These are phyloP conservation scores for Fraxinus ornus DNA, from an alignment of 305 asterid species.

Conservation along the genomic window DNA sequence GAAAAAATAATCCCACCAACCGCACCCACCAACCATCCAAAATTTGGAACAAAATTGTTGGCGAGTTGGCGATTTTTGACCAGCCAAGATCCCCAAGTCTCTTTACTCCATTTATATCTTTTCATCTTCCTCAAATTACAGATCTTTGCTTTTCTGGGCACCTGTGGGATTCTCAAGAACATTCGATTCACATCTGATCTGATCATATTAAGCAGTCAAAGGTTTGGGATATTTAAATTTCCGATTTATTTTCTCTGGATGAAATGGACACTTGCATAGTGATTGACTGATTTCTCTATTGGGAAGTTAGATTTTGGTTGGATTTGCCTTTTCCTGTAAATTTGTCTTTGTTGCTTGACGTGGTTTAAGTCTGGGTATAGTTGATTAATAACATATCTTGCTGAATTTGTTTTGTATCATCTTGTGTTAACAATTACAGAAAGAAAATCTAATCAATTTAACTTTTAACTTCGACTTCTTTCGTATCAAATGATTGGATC, in stretches of 20 bases:
- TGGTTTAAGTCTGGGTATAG: background rate
- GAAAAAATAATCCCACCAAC: slow-evolving; percentile 34
- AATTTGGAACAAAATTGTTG: slow-evolving; percentile 6
- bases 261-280: background rate
- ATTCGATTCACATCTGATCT: slow-evolving; percentile 19
- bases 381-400: slow-evolving; percentile 14
- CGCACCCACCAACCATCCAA: slow-evolving; percentile 31
- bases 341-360: slow-evolving; percentile 10
- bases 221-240: slow-evolving; percentile 34
- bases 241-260: slow-evolving; percentile 2
- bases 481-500: background rate
- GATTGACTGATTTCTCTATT: background rate
- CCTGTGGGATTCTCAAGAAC: slow-evolving; percentile 12
- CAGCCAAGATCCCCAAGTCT: slow-evolving; percentile 16
- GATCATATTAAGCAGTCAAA: slow-evolving; percentile 14
- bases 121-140: slow-evolving; percentile 23
- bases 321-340: slow-evolving; percentile 2
- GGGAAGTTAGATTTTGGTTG: slow-evolving; percentile 6
- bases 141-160: slow-evolving; percentile 23
- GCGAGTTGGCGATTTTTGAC: slow-evolving; percentile 43
- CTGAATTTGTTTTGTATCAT: slow-evolving; percentile 12
- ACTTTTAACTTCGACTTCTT: slow-evolving; percentile 3
- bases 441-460: slow-evolving; percentile 11
- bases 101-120: slow-evolving; percentile 2
- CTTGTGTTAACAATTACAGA: background rate